A percentile compares a stretch with the other conserved stretches of the same genome.
These are phyloP conservation scores for Phytophthora hybrid DNA, from an alignment of 352 stramenopile species.

Conservation along the genomic window DNA sequence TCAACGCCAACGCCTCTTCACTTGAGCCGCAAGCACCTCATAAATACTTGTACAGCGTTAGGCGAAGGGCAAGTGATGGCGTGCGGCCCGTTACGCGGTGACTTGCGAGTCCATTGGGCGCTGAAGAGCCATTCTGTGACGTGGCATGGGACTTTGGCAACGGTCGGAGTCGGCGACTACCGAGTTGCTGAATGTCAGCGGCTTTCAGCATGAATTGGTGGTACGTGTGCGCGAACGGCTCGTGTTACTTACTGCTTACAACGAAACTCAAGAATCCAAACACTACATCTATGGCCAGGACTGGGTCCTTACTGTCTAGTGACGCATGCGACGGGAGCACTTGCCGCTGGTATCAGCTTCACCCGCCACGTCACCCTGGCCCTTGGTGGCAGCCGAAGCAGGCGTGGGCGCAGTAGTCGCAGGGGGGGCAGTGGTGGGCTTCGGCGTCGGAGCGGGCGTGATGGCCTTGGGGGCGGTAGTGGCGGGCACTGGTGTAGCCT, in stretches of 20 bases:
- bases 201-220: no score
- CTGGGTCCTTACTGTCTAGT: constrained; percentile 22
- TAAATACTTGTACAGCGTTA: constrained; percentile 6
- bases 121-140: constrained; percentile 26
- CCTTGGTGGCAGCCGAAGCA: constrained; percentile 22
- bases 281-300: neutral
- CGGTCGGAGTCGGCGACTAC: neutral
- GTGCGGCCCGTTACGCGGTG: constrained; percentile 20
- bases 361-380: constrained; percentile 20
- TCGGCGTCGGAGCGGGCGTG: constrained; percentile 6
- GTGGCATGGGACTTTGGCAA: constrained; percentile 24
- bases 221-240: constrained; percentile 3
- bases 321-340: constrained; percentile 37
- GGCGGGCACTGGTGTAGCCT: neutral
- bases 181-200: constrained; percentile 3
- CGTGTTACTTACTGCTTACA: constrained; percentile 11
- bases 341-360: constrained; percentile 28
- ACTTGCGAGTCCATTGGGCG: neutral
- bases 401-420: constrained; percentile 8
- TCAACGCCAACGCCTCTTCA: constrained; percentile 25
- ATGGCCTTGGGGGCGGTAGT: neutral
- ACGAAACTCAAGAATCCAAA: constrained; percentile 9
- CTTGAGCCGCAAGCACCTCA: constrained; percentile 2
- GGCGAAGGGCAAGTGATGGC: constrained; percentile 2
- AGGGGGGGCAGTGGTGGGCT: constrained; percentile 17